phyloP scores from a whole-genome alignment of 345 rosid genomes.

The Angophora floribunda region DNA sequence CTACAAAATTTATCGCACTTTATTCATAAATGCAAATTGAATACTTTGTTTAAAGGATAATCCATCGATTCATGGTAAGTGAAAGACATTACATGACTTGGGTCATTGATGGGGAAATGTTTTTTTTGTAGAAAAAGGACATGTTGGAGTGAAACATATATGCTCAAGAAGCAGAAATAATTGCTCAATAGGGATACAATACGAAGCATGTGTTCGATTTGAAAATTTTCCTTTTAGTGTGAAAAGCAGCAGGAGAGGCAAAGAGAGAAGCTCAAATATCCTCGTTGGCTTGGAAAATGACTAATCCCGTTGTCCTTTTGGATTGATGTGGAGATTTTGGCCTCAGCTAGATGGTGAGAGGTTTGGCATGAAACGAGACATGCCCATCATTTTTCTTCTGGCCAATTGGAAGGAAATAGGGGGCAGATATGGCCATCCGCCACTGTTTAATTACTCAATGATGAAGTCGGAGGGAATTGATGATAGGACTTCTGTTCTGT shows the following conservation, averaged over 20 bases:
- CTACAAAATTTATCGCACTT: neutral
- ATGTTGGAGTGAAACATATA: neutral
- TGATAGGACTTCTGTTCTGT: neutral
- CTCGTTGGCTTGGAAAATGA: conserved; percentile 23
- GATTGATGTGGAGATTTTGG: conserved; percentile 16
- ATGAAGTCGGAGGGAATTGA: neutral
- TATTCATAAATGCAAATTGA: neutral
- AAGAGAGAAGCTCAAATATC: neutral
- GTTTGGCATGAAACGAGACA: neutral
- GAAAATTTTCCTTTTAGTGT: neutral
- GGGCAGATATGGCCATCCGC: neutral
- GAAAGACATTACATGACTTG: neutral
- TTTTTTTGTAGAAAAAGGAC: neutral
- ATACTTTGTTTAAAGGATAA: neutral
- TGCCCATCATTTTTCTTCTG: neutral
- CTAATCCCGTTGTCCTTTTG: conserved; percentile 21
- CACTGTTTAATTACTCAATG: neutral
- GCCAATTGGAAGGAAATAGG: neutral
- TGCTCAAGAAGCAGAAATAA: neutral
- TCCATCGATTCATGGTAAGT: neutral
- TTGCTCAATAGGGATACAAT: neutral
- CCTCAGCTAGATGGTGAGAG: neutral
- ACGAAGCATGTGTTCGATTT: neutral
- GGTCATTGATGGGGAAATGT: neutral
- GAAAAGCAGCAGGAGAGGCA: neutral